Conservation (phyloP, 306 rosid species). For the Vigna nakashimae region DNA sequence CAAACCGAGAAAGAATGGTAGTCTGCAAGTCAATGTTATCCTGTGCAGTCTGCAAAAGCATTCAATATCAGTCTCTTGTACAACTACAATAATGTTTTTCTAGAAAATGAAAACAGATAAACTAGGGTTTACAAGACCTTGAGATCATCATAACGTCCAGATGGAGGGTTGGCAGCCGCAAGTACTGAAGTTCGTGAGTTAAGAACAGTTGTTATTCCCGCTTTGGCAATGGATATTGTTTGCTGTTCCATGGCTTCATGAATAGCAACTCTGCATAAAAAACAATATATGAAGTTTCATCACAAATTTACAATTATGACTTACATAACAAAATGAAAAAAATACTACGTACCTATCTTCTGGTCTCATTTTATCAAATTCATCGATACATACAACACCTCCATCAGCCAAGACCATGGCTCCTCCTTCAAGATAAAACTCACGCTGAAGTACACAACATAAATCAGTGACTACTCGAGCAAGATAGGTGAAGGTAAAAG, state of each 20-base stretch:
- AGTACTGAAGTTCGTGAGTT: constrained; percentile 98
- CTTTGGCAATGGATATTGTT: constrained; percentile 98
- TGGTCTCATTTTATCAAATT: constrained; percentile 99
- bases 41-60: constrained; percentile 87
- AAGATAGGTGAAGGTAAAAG: constrained; percentile 5
- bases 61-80: constrained; percentile 44
- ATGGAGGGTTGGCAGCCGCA: constrained; percentile 99
- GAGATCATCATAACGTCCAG: constrained; percentile 99
- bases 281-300: constrained; percentile 21
- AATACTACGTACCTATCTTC: constrained; percentile 81
- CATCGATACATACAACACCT: constrained; percentile 98
- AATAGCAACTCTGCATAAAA: constrained; percentile 82
- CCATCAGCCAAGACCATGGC: constrained; percentile 99
- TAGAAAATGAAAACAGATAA: constrained; percentile 20
- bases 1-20: constrained; percentile 96
- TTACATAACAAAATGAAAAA: constrained; percentile 25
- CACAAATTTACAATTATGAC: neutral
- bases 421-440: constrained; percentile 99
- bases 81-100: neutral
- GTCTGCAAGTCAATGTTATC: constrained; percentile 99
- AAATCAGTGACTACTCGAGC: constrained; percentile 41
- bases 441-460: constrained; percentile 68
- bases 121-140: constrained; percentile 60
- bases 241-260: constrained; percentile 99
- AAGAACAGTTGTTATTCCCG: constrained; percentile 98